phyloP scores from a whole-genome alignment of 1,284 basidiomycete genomes.

The Ceratobasidium sp. region DNA sequence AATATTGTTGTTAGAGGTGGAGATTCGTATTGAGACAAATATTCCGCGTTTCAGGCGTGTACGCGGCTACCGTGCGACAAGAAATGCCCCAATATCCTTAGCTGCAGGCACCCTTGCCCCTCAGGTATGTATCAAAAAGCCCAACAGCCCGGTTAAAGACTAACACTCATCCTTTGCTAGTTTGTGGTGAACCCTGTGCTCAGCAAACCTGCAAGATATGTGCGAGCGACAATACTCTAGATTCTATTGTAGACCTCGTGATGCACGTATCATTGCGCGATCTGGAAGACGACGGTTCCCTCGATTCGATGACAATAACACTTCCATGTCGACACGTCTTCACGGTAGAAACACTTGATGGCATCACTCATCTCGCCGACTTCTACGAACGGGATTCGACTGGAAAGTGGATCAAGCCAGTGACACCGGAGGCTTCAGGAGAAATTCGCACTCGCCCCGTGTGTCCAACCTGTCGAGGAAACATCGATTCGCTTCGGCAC shows the following conservation, averaged over 20 bases:
- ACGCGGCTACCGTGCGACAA: slow-evolving; percentile 69
- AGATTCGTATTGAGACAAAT: not conserved
- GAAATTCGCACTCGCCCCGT: slow-evolving; percentile 50
- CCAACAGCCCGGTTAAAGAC: not conserved
- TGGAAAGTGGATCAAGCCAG: slow-evolving; percentile 51
- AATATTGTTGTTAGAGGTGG: not conserved
- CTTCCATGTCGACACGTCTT: slow-evolving; percentile 70
- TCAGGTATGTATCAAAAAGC: slow-evolving; percentile 57
- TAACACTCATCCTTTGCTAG: slow-evolving; percentile 47
- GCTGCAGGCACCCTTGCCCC: slow-evolving; percentile 71
- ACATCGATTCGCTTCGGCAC: slow-evolving; percentile 62
- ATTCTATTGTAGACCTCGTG: slow-evolving; percentile 64
- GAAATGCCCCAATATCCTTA: slow-evolving; percentile 57
- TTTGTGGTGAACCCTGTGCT: slow-evolving; percentile 71
- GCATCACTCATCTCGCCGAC: slow-evolving; percentile 58
- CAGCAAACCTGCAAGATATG: slow-evolving; percentile 65
- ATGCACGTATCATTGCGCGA: slow-evolving; percentile 61
- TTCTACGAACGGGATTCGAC: slow-evolving; percentile 56
- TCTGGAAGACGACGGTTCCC: slow-evolving; percentile 47
- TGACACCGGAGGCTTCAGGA: slow-evolving; percentile 13
- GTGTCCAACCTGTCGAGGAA: slow-evolving; percentile 63
- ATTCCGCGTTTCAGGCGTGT: slow-evolving; percentile 58
- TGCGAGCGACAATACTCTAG: slow-evolving; percentile 51
- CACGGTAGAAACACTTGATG: slow-evolving; percentile 75
- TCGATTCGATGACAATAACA: slow-evolving; percentile 62